phyloP scores from a whole-genome alignment of 2,329 filamentous ascomycete genomes.

The Fusarium bulbicola region DNA sequence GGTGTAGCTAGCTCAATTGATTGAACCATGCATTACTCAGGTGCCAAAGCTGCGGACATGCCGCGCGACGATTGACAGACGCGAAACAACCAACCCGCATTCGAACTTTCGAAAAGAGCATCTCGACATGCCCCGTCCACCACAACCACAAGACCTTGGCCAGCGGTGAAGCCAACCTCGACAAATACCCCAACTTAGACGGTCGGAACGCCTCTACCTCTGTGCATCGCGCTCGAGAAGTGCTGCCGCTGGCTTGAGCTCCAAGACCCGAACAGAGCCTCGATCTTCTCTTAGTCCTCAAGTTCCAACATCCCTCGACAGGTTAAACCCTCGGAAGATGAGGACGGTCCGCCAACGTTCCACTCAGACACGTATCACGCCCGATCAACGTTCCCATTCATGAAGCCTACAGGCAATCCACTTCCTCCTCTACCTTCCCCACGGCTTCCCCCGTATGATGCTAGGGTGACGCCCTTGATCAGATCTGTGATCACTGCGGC shows the following conservation, averaged over 20 bases:
- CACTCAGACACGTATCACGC: background rate
- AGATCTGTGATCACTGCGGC: background rate
- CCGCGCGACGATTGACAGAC: background rate
- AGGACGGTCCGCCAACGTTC: background rate
- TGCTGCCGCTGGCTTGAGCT: background rate
- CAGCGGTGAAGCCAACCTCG: background rate
- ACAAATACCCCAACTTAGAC: fast-evolving
- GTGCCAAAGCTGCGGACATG: background rate
- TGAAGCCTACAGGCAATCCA: background rate
- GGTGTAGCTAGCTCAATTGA: background rate
- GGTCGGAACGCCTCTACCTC: background rate
- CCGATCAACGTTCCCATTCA: background rate
- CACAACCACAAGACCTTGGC: background rate
- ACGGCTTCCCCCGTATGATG: background rate
- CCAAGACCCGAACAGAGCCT: background rate
- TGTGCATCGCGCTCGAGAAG: background rate
- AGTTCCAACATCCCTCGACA: background rate
- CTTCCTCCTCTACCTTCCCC: background rate
- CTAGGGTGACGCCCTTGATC: background rate
- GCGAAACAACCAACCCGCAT: background rate
- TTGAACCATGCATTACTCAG: background rate
- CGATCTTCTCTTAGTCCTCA: background rate
- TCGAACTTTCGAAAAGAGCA: background rate
- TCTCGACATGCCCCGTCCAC: background rate
- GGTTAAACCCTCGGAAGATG: background rate